These are phyloP conservation scores for Ceratocystis ficicola DNA, from an alignment of 2,329 filamentous ascomycete genomes.

Conservation along the genomic window DNA sequence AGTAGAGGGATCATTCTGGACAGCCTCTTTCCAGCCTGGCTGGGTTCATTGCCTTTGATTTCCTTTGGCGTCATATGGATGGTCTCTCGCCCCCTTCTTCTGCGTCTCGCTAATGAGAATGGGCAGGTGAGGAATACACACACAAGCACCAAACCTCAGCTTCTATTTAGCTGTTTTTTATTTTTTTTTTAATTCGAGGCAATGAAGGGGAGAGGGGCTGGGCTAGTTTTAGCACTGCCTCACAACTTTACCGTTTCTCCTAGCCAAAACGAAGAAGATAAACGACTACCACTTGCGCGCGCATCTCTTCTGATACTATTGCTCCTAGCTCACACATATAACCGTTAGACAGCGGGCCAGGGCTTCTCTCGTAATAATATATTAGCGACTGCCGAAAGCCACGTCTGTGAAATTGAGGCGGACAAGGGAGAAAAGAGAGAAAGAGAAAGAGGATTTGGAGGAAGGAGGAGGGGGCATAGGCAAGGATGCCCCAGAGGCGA, in stretches of 20 bases:
- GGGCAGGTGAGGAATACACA: background rate
- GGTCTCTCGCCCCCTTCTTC: too few relatives aligned
- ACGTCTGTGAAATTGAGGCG: conserved; percentile 3
- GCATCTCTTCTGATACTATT: conserved; percentile 1
- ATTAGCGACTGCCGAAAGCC: conserved; percentile 7
- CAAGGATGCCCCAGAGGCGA: background rate
- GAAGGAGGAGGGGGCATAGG: background rate
- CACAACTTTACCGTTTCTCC: background rate
- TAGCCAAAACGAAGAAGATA: background rate
- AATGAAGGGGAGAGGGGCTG: background rate
- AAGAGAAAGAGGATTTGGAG: background rate
- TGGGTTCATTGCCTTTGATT: too few relatives aligned
- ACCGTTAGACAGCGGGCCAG: background rate
- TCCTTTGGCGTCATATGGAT: too few relatives aligned
- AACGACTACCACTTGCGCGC: background rate
- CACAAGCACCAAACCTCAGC: too few relatives aligned
- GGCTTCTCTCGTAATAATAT: background rate
- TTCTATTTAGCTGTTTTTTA: background rate
- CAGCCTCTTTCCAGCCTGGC: too few relatives aligned
- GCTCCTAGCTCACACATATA: background rate
- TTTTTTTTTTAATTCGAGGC: background rate
- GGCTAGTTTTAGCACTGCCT: background rate
- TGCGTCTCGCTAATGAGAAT: background rate
- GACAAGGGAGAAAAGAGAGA: background rate
- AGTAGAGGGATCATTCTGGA: too few relatives aligned